Base-by-base conservation (phyloP, 225 moss, liverwort and hornwort genomes). In the Anthoceros angustus region DNA sequence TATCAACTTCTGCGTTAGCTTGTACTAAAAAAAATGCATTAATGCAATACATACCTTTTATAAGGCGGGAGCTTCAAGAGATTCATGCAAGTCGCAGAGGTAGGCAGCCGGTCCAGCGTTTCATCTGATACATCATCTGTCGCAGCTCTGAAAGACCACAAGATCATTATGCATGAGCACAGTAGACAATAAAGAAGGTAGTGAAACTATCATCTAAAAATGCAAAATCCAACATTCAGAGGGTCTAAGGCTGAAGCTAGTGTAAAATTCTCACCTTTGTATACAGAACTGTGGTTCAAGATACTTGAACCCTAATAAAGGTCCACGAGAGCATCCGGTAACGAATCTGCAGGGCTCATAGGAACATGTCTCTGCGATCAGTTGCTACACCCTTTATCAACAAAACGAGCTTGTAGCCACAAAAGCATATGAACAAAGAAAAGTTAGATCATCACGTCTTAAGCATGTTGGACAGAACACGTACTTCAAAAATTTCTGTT, bases 41-140 rank as follows among this genome's bases (percentile, higher is more conserved):
- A 2, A 11, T 5, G 16, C 10, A 46, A 46, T 10, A 46, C 10
- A 46, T 66, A 77, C 80, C 94, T 98, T 82, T 73, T 87, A 64
- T 98, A 92, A 39, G 98, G 98, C 68, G 98, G 98, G 76, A 98
- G 92, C 72, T 98, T 98, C 49, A 98, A 86, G 71, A 98, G 89
- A 72, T 98, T 98, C 92, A 98, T 84, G 70, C 92, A 98, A 48
- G 98, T 98, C 55, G 98, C 89, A 70, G 98, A 92, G 63, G 98
- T 98, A 62, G 98, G 98, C 73, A 98, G 78, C 42, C 98, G 89
- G 76, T 98, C 98, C 64, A 92, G 74, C 61, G 86, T 77, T 78
- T 92, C 92, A 79, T 86, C 89, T 66, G 89, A 87, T 61, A 79
- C 89, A 76, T 89, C 89, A 72, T 92, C 89, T 48, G 86, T 81